Conservation (phyloP, 495 filamentous ascomycete genomes). For the Extremus antarcticus region DNA sequence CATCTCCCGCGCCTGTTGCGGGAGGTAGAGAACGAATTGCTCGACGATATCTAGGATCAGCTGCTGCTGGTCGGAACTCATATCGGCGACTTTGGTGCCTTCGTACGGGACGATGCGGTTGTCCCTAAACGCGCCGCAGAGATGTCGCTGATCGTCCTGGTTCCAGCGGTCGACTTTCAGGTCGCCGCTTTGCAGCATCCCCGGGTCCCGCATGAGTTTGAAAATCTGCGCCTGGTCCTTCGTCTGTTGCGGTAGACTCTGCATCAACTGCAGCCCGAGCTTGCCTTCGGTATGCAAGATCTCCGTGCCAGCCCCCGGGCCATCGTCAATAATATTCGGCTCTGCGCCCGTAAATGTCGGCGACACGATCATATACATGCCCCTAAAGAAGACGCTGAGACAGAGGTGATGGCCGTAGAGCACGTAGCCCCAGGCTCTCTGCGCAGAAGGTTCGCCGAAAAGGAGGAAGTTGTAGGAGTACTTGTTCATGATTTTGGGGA, state of each 20-base stretch:
- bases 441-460: conserved; percentile 42
- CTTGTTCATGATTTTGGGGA: conserved; percentile 54
- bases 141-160: conserved; percentile 60
- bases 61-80: conserved; percentile 38
- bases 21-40: conserved; percentile 56
- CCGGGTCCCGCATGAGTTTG: conserved; percentile 43
- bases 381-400: conserved; percentile 53
- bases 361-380: conserved; percentile 47
- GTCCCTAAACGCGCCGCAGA: conserved; percentile 66
- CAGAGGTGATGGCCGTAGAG: conserved; percentile 72
- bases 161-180: conserved; percentile 52
- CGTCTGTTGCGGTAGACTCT: conserved; percentile 39
- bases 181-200: conserved; percentile 42
- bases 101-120: conserved; percentile 69
- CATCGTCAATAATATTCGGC: conserved; percentile 58
- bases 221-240: conserved; percentile 45
- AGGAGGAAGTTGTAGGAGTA: conserved; percentile 64
- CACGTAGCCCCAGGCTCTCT: conserved; percentile 53
- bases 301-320: conserved; percentile 48
- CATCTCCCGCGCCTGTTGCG: conserved; percentile 37
- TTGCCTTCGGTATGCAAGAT: conserved; percentile 53
- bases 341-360: conserved; percentile 71
- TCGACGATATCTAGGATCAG: conserved; percentile 45
- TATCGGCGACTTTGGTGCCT: conserved; percentile 40
- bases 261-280: conserved; percentile 55